Conservation (phyloP, 2,329 filamentous ascomycete genomes). For the Sporothrix globosa region DNA sequence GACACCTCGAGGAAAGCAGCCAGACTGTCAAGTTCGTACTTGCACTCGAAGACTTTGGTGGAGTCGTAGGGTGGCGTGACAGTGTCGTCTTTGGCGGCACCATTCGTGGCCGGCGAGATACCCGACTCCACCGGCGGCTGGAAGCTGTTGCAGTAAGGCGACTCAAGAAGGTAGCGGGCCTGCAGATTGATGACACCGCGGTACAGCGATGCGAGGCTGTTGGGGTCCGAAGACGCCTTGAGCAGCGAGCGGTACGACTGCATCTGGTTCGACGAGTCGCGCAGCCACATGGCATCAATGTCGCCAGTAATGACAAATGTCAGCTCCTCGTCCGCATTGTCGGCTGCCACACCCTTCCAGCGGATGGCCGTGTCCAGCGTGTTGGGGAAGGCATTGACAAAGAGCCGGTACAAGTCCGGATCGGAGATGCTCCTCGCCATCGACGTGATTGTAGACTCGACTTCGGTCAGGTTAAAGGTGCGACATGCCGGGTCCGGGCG, state of each 20-base stretch:
- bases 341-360: constrained; percentile 37
- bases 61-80: constrained; percentile 68
- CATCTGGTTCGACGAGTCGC: constrained; percentile 64
- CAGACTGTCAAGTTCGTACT: constrained; percentile 91
- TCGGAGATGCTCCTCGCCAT: constrained; percentile 73
- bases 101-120: constrained; percentile 60
- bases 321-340: constrained; percentile 48
- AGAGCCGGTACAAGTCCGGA: constrained; percentile 72
- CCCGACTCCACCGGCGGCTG: constrained; percentile 80
- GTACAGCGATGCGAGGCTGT: constrained; percentile 69
- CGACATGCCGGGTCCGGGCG: constrained; percentile 75
- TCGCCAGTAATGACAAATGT: constrained; percentile 64
- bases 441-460: constrained; percentile 74
- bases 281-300: constrained; percentile 45
- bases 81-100: constrained; percentile 62
- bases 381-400: constrained; percentile 74
- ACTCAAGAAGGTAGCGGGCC: constrained; percentile 67
- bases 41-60: constrained; percentile 85
- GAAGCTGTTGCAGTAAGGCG: constrained; percentile 92
- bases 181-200: constrained; percentile 78
- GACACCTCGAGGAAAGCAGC: constrained; percentile 83
- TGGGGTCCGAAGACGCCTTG: constrained; percentile 51
- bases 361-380: constrained; percentile 53
- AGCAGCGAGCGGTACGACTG: constrained; percentile 72
- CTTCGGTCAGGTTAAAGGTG: constrained; percentile 75